A percentile compares a stretch with the other conserved stretches of the same genome.
These are phyloP conservation scores for Thalassiosira mediterranea DNA, from an alignment of 352 stramenopile species.

Conservation along the genomic window DNA sequence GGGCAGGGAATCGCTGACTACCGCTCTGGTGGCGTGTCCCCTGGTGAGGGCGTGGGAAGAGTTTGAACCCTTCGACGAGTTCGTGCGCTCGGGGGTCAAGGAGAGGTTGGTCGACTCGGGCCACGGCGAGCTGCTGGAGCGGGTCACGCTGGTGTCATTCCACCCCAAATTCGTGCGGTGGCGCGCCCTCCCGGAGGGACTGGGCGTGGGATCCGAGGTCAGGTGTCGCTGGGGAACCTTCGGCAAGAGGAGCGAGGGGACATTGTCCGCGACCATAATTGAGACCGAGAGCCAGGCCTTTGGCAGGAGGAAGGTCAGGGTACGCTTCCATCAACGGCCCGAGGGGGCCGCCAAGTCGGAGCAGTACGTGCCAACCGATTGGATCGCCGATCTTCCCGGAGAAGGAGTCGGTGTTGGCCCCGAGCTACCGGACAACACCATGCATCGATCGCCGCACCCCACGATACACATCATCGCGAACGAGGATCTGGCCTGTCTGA, in stretches of 20 bases:
- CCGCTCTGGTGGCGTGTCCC: constrained; percentile 52
- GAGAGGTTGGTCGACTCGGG: constrained; percentile 1
- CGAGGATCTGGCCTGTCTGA: constrained; percentile 47
- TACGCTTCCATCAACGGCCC: constrained; percentile 31
- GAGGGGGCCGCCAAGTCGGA: constrained; percentile 7
- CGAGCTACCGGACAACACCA: constrained; percentile 52
- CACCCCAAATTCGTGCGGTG: constrained; percentile 61
- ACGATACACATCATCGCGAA: constrained; percentile 65
- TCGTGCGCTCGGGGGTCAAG: constrained; percentile 19
- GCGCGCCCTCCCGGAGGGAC: constrained; percentile 33
- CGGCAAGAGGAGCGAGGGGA: constrained; percentile 36
- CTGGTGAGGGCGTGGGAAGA: constrained; percentile 36
- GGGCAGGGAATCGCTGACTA: constrained; percentile 19
- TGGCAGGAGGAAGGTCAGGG: constrained; percentile 45
- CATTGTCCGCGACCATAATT: constrained; percentile 27
- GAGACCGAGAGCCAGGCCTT: constrained; percentile 44
- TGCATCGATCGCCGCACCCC: constrained; percentile 58
- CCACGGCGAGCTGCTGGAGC: constrained; percentile 36
- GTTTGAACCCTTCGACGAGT: constrained; percentile 49
- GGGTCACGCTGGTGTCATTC: constrained; percentile 56
- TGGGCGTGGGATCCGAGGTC: constrained; percentile 24
- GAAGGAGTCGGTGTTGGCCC: not conserved
- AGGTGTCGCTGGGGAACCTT: constrained; percentile 21
- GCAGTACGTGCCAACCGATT: constrained; percentile 58
- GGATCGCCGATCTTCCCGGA: no score